Evolutionary conservation across 208 protist genomes (phyloP).

Genomic region (Trichomonas gallinae): DNA sequence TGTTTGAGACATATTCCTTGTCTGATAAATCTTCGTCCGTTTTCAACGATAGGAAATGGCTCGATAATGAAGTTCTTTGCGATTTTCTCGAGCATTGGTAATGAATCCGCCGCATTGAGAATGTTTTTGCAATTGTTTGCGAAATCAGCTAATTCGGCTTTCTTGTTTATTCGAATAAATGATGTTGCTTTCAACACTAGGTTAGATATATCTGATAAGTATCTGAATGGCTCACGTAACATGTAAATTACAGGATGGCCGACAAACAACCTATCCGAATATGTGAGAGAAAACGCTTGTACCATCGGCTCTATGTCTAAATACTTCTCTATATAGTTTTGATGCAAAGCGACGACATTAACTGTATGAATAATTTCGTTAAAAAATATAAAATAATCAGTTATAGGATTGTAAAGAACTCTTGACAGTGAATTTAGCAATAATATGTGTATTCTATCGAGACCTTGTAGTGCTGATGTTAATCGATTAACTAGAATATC

Average conservation of each 20-base stretch:
- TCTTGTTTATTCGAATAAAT: not conserved
- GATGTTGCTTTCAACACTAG: not conserved
- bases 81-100: not conserved
- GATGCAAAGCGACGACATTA: not conserved
- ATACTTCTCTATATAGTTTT: not conserved
- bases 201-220: not conserved
- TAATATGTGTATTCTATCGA: not conserved
- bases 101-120: not conserved
- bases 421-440: not conserved
- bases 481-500: not conserved
- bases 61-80: not conserved
- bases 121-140: not conserved
- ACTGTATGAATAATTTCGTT: not conserved
- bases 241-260: not conserved
- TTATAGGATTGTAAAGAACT: not conserved
- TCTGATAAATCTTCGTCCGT: not conserved
- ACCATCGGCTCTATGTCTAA: not conserved
- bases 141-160: not conserved
- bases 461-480: not conserved
- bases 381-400: not conserved
- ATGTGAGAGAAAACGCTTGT: not conserved
- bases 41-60: not conserved
- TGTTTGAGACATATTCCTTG: not conserved
- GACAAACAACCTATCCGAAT: not conserved
- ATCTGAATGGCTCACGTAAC: not conserved